Conservation (phyloP, 257 asterid genomes). For the Eucommia ulmoides region DNA sequence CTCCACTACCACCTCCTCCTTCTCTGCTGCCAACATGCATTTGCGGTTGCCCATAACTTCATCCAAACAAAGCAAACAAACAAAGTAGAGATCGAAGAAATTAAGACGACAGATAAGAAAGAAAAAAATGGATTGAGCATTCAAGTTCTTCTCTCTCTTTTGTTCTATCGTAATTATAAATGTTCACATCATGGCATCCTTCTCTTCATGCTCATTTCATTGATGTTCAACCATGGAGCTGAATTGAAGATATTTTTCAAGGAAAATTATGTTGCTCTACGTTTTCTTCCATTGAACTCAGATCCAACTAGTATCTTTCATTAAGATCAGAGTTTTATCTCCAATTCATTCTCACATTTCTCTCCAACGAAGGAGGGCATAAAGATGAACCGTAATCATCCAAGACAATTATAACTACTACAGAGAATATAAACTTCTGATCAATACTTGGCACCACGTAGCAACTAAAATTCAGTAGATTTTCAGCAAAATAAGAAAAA, state of each 20-base stretch:
- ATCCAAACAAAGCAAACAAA: constrained; percentile 2
- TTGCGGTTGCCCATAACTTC: constrained; percentile 57
- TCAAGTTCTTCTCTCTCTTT: too few relatives aligned
- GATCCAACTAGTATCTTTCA: neutral
- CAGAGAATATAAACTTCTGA: constrained; percentile 17
- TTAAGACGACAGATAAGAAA: too few relatives aligned
- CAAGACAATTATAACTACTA: constrained; percentile 2
- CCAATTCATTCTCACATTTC: constrained; percentile 3
- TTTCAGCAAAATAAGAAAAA: too few relatives aligned
- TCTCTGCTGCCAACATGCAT: constrained; percentile 33
- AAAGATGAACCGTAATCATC: neutral
- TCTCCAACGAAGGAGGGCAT: neutral
- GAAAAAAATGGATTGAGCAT: neutral
- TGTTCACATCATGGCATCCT: too few relatives aligned
- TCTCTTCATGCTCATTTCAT: too few relatives aligned
- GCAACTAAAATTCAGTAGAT: constrained; percentile 21
- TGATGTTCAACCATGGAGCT: too few relatives aligned
- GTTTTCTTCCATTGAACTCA: neutral
- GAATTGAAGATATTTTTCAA: too few relatives aligned
- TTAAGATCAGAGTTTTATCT: constrained; percentile 31
- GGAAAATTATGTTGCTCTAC: neutral
- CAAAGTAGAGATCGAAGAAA: neutral
- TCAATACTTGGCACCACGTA: constrained; percentile 8
- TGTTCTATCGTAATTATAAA: too few relatives aligned
- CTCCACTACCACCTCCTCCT: constrained; percentile 29